Evolutionary conservation across 495 filamentous ascomycete genomes (phyloP).

Genomic region (Podospora appendiculata): DNA sequence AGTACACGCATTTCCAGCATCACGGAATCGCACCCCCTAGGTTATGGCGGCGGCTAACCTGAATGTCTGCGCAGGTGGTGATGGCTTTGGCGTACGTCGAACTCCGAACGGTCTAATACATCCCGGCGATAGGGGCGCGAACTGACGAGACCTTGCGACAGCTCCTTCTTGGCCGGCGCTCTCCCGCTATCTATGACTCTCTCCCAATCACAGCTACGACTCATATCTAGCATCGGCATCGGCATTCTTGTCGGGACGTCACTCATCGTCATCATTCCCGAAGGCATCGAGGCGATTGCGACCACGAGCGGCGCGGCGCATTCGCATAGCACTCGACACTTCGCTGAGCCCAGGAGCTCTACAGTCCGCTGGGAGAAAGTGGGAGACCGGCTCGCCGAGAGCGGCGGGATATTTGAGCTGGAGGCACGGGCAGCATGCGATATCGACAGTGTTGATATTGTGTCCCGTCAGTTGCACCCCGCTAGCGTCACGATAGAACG

Average conservation of each 20-base stretch:
- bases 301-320: conserved; percentile 43
- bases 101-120: not conserved
- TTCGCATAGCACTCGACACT: conserved; percentile 24
- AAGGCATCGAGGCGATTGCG: conserved; percentile 89
- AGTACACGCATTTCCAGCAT: conserved; percentile 2
- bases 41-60: conserved; percentile 8
- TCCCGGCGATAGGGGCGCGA: conserved; percentile 13
- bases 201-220: conserved; percentile 77
- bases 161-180: conserved; percentile 91
- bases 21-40: not conserved
- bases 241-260: conserved; percentile 92
- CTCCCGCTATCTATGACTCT: conserved; percentile 86
- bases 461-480: too few relatives aligned
- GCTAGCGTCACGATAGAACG: not conserved
- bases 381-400: not conserved
- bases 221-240: conserved; percentile 89
- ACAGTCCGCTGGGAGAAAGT: conserved; percentile 15
- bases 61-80: conserved; percentile 44
- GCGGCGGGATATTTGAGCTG: not conserved
- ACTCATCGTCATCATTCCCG: conserved; percentile 94
- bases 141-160: conserved; percentile 28
- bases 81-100: conserved; percentile 86
- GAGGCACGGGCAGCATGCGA: not conserved
- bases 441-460: too few relatives aligned
- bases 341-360: not conserved